Percentiles rank a stretch among this genome's conserved stretches.
Evolutionary conservation across 2,329 filamentous ascomycete genomes (phyloP).

Genomic region (Ceratocystis smalleyi): DNA sequence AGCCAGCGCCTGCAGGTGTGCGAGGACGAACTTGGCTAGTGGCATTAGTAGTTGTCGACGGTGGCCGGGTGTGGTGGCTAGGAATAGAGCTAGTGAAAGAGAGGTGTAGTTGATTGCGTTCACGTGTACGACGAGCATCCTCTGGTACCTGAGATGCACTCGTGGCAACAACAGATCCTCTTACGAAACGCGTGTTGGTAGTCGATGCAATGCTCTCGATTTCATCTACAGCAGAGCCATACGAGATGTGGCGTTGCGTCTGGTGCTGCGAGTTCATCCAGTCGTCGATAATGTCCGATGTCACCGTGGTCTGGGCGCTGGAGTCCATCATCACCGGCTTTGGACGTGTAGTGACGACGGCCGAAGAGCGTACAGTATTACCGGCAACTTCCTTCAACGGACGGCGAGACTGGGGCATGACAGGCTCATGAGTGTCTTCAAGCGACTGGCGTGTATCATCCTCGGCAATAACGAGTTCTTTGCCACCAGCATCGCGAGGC

Average conservation of each 20-base stretch:
- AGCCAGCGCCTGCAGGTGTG: constrained; percentile 41
- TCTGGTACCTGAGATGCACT: constrained; percentile 2
- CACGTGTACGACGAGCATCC: constrained; percentile 11
- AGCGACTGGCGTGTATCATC: constrained; percentile 46
- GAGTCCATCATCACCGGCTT: constrained; percentile 15
- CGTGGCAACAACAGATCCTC: constrained; percentile 29
- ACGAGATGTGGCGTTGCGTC: constrained; percentile 19
- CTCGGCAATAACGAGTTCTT: constrained; percentile 39
- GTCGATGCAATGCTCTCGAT: constrained; percentile 50
- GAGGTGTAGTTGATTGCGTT: background rate
- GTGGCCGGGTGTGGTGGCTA: constrained; percentile 39
- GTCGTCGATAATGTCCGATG: constrained; percentile 65
- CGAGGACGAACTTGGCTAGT: constrained; percentile 37
- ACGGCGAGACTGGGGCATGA: constrained; percentile 39
- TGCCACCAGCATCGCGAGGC: constrained; percentile 17
- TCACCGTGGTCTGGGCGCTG: constrained; percentile 68
- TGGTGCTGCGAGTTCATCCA: constrained; percentile 44
- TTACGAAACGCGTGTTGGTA: constrained; percentile 5
- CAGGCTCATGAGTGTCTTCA: constrained; percentile 26
- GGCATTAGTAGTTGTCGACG: constrained; percentile 29
- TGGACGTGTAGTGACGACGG: constrained; percentile 22
- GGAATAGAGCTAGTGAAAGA: constrained; percentile 34
- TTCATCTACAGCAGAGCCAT: constrained; percentile 24
- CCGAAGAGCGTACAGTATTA: constrained; percentile 33
- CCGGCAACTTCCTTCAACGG: constrained; percentile 48